Evolutionary conservation across 805 yeast genomes (phyloP), one percentile per base, ranked within the genome.

Genomic region (Priceomyces melissophilus): DNA sequence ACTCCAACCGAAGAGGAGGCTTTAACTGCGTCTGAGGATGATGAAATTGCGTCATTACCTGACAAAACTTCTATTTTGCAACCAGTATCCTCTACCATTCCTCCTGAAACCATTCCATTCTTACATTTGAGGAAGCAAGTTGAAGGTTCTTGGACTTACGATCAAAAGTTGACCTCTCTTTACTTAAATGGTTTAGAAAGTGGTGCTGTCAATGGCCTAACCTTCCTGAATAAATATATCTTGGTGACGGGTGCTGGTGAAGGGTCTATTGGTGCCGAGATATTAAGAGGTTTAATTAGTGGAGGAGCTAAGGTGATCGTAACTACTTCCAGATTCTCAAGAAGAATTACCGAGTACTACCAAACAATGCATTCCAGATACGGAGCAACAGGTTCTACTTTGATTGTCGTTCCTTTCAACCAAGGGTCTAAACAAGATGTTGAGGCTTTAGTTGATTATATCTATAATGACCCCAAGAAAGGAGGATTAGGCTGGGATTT

Each of bases 241-340:
- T 78, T 93, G 57, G 75, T 93, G 51, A 93, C 99, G 37, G 99
- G 99, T 76, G 98, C 98, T 38, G 99, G 99, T 75, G 90, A 87
- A 37, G 99, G 98, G 41, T 93, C 99, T 38, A 93, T 93, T 60
- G 99, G 98, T 72, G 96, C 96, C 46, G 96, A 93, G 68, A 79
- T 93, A 53, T 76, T 93, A 61, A 95, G 87, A 72, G 99, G 99
- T 50, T 75, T 93, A 61, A 75, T 93, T 42, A 82, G 91, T 59
- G 99, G 99, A 71, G 99, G 99, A 75, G 98, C 99, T 36, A 87
- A 85, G 66, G 97, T 90, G 54, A 74, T 93, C 60, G 96, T 91
- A 42, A 93, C 99, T 36, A 93, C 99, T 39, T 89, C 96, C 20
- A 80, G 96, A 67, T 93, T 85, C 78, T 86, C 96, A 48, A 87